Evolutionary conservation across 148 eudicot genomes (phyloP).

Genomic region (Persicaria maculosa): DNA sequence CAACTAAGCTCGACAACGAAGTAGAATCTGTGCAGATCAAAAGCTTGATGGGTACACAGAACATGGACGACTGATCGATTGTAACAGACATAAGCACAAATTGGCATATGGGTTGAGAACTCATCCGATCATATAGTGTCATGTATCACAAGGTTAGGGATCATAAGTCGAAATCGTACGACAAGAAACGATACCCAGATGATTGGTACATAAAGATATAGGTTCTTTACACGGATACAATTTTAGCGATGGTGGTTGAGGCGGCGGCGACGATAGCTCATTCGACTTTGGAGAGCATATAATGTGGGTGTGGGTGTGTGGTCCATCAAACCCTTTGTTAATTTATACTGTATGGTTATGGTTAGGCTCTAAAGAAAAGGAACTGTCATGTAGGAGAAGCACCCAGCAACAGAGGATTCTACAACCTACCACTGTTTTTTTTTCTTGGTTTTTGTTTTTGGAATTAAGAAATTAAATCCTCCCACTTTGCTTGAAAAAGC

Average conservation of each 20-base stretch:
- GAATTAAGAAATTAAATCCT: background rate
- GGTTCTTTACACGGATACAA: background rate
- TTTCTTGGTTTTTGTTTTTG: no score
- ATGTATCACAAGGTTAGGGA: background rate
- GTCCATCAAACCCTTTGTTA: background rate
- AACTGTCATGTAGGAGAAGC: background rate
- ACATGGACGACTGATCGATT: background rate
- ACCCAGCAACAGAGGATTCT: background rate
- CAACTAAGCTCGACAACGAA: background rate
- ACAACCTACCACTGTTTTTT: background rate
- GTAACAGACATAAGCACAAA: background rate
- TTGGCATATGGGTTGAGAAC: background rate
- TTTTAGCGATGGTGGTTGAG: background rate
- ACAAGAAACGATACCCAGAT: background rate
- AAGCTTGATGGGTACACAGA: constrained; percentile 1
- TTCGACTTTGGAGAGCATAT: background rate
- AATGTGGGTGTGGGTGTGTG: background rate
- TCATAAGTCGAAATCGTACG: background rate
- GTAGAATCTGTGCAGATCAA: background rate
- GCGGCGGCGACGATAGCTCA: background rate
- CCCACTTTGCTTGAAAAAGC: background rate
- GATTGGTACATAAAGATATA: background rate
- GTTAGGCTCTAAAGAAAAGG: background rate
- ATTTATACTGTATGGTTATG: background rate
- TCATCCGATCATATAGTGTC: background rate